Percentiles rank a stretch among this genome's conserved stretches.
phyloP scores from a whole-genome alignment of 805 yeast species.

The Spathaspora passalidarum region DNA sequence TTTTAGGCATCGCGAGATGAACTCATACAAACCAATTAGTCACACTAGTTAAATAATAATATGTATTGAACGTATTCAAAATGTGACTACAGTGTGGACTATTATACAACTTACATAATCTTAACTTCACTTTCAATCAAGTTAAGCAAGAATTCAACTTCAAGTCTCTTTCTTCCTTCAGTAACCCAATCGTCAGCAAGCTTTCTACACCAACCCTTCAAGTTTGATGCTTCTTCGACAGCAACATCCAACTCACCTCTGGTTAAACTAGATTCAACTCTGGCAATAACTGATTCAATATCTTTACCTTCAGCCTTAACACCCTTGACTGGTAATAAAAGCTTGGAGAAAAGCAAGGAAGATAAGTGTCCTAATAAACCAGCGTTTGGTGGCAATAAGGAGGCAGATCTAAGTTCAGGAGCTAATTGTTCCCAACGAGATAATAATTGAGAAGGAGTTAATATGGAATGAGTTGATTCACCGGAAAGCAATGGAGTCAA shows the following conservation, averaged over 20 bases:
- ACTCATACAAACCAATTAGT: background rate
- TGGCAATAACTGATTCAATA: conserved; percentile 82
- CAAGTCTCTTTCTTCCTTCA: conserved; percentile 86
- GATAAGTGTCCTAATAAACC: conserved; percentile 91
- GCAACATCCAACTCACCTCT: conserved; percentile 82
- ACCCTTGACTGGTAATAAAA: conserved; percentile 77
- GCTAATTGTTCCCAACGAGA: conserved; percentile 76
- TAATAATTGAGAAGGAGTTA: conserved; percentile 74
- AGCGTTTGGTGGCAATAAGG: conserved; percentile 90
- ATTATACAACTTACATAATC: conserved; percentile 22
- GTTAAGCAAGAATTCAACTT: conserved; percentile 75
- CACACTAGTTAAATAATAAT: background rate
- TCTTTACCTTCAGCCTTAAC: conserved; percentile 72
- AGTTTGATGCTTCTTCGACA: conserved; percentile 83
- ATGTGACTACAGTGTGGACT: too few species aligned
- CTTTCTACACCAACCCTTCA: conserved; percentile 91
- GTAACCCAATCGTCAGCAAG: conserved; percentile 89
- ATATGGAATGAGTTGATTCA: conserved; percentile 49
- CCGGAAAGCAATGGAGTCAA: conserved; percentile 33
- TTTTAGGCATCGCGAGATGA: background rate
- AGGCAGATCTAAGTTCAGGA: conserved; percentile 85
- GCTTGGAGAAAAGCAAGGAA: conserved; percentile 70
- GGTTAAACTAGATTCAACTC: conserved; percentile 72
- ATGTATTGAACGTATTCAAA: background rate
- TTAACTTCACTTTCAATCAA: conserved; percentile 64